Conservation (phyloP, 176 grass and related monocot species). For the Oryza glumipatula region DNA sequence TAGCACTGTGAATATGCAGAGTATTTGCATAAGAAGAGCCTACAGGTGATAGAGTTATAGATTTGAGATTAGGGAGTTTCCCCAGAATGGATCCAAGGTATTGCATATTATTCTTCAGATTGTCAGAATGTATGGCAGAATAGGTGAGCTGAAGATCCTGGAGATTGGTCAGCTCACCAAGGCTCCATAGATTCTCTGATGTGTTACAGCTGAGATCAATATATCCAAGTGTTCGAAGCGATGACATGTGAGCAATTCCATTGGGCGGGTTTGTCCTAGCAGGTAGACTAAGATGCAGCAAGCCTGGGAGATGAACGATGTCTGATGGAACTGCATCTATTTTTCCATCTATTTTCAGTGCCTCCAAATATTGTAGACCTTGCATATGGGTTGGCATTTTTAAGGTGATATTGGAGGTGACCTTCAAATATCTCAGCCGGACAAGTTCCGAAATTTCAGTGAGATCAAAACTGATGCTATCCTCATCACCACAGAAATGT, state of each 20-base stretch:
- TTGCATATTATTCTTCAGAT: neutral
- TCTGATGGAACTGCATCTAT: neutral
- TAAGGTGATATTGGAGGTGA: conserved; percentile 17
- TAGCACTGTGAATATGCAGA: neutral
- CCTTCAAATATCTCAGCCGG: conserved; percentile 29
- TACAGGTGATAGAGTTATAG: neutral
- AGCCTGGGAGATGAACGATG: neutral
- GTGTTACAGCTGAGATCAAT: conserved; percentile 21
- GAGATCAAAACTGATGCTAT: neutral
- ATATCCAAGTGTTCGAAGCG: conserved; percentile 14
- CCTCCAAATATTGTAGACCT: conserved; percentile 20
- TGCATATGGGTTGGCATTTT: neutral
- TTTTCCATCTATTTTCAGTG: conserved; percentile 28
- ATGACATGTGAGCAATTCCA: conserved; percentile 25
- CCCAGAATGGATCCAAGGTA: neutral
- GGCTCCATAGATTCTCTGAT: neutral
- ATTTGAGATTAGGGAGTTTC: conserved; percentile 20
- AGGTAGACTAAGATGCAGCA: conserved; percentile 12
- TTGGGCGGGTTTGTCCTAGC: neutral
- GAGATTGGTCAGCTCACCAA: conserved; percentile 13
- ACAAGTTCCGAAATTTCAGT: conserved; percentile 9
- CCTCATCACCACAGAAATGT: conserved; percentile 6
- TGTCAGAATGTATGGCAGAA: neutral
- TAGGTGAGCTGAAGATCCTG: conserved; percentile 3
- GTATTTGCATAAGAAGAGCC: neutral